These are phyloP conservation scores for Serendipita sp. DNA, from an alignment of 768 basidiomycete genomes.

Conservation along the genomic window DNA sequence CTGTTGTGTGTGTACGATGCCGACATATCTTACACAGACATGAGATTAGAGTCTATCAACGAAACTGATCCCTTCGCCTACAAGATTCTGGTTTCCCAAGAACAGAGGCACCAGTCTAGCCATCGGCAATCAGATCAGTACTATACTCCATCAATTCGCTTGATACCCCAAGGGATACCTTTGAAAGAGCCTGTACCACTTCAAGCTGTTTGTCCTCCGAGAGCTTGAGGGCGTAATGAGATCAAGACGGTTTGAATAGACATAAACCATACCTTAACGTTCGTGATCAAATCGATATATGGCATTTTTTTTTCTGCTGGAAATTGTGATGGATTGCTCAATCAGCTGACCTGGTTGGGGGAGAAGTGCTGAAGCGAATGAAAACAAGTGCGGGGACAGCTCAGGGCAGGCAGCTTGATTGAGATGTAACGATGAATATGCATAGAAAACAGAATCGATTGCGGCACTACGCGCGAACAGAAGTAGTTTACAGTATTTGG, in stretches of 20 bases:
- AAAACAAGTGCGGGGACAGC: too few relatives aligned
- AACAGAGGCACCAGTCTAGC: neutral
- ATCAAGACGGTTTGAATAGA: neutral
- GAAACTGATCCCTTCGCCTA: neutral
- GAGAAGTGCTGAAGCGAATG: too few relatives aligned
- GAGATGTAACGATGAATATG: neutral
- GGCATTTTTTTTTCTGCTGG: neutral
- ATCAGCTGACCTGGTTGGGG: too few relatives aligned
- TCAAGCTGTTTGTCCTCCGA: neutral
- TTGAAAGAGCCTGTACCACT: neutral
- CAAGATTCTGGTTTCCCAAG: neutral
- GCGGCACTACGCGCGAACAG: neutral
- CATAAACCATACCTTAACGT: neutral
- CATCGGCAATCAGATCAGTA: neutral
- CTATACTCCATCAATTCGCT: neutral
- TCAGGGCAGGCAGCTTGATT: too few relatives aligned
- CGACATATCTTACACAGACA: neutral
- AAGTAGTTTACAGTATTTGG: too few relatives aligned
- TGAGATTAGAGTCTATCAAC: neutral
- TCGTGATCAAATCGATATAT: neutral
- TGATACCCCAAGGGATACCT: neutral
- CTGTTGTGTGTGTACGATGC: slow-evolving; percentile 1
- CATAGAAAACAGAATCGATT: neutral
- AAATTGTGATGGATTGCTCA: too few relatives aligned
- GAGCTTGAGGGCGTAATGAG: neutral